Base-by-base conservation (phyloP, 305 asterid species). In the Striga hermonthica region DNA sequence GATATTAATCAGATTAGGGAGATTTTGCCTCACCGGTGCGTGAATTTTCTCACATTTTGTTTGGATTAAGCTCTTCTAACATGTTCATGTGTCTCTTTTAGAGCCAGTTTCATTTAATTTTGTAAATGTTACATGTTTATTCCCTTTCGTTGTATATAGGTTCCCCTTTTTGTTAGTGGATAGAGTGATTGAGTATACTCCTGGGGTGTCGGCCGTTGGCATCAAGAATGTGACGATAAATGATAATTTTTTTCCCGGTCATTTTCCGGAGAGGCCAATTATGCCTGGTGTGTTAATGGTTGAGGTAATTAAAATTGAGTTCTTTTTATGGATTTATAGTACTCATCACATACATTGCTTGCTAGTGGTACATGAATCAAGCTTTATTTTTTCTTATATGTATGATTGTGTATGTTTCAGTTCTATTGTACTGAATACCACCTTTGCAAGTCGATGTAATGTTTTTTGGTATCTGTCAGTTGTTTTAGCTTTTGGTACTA, bases 1-100 rank as follows among this genome's bases (percentile, higher is more conserved):
- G 98, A 89, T 68, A 89, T 91, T 69, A 84, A 89, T 72, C 88
- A 89, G 82, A 90, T 90, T 86, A 88, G 88, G 1, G 86, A 88
- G 54, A 83, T 88, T 80, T 76, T 88, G 66, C 97, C 97, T 56
- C 97, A 84, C 71, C 76, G 95, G 95, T 86, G 64, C 35, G 79
- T 78, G 66, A 64, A 49, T 4, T 13, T 49, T 6, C 6, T 11
- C 6, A 5, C 14, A 13, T 14, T 5, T 49, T 49, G 9, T 49
- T 41, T 4, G 14, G 9, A 14, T 50, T 15, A 3, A 15, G 10
- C 9, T 39, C 34, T 53, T 41, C 8, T 49, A 22, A 22, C 31
- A 1, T 22, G 31, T 22, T 22, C 31, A 22, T 22, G 2, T 22
- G 31, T 22, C 31, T 22, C 31, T 22, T 22, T 22, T 22, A 22